These are phyloP conservation scores for Austroboletus niveus DNA, from an alignment of 1,284 basidiomycete genomes.

Conservation along the genomic window DNA sequence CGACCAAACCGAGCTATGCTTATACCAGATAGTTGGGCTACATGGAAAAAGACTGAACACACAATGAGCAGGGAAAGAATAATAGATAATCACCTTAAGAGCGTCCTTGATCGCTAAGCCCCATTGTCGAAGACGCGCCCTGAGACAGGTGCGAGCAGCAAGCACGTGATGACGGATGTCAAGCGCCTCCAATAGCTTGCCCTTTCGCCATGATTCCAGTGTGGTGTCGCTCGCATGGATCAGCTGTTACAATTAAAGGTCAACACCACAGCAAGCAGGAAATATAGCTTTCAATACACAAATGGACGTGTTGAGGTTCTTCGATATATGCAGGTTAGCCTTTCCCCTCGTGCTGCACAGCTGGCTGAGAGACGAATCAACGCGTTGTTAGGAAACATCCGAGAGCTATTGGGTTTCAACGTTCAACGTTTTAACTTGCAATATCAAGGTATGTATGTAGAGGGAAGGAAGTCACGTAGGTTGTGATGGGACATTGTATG, in stretches of 20 bases:
- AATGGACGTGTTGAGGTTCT: too few species aligned
- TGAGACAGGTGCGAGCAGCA: neutral
- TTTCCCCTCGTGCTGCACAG: neutral
- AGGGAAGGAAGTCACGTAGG: conserved; percentile 4
- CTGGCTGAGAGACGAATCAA: neutral
- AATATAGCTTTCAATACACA: neutral
- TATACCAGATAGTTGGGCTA: neutral
- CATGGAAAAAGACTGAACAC: neutral
- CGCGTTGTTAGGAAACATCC: too few species aligned
- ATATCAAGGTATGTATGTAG: neutral
- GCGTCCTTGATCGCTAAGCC: neutral
- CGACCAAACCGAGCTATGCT: neutral
- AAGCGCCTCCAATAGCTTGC: neutral
- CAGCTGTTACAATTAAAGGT: neutral
- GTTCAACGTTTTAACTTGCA: neutral
- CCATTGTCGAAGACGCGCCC: neutral
- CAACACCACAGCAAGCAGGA: neutral
- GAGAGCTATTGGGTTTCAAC: too few species aligned
- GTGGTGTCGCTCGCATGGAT: neutral
- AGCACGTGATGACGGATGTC: neutral
- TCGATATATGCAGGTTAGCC: too few species aligned
- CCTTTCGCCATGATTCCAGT: neutral
- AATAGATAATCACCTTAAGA: neutral
- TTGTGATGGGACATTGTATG: conserved; percentile 1
- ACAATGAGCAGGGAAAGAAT: neutral